Conservation (phyloP, 805 yeast species). For the Groenewaldozyma tartarivorans region DNA sequence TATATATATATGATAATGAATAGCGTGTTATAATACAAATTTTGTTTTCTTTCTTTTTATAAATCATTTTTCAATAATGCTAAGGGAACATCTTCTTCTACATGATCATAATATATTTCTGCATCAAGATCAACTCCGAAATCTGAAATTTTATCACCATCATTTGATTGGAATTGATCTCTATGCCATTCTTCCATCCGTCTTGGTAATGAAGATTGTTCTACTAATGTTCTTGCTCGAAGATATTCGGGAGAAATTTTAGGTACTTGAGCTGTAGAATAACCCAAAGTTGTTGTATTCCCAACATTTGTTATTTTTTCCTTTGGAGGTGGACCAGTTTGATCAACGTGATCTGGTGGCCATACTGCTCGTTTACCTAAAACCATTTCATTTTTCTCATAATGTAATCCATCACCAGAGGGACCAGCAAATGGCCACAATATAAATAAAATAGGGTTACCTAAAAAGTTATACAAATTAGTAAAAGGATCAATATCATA, state of each 20-base stretch:
- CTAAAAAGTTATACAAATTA: conserved; percentile 48
- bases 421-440: conserved; percentile 63
- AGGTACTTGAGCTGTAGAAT: conserved; percentile 5
- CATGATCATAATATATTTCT: background rate
- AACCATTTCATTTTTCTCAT: conserved; percentile 43
- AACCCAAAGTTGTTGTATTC: conserved; percentile 11
- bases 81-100: conserved; percentile 4
- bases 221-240: background rate
- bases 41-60: no score
- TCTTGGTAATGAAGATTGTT: background rate
- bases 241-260: conserved; percentile 6
- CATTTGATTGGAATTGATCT: conserved; percentile 57
- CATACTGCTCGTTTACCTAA: conserved; percentile 53
- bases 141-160: conserved; percentile 79
- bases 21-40: background rate
- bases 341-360: conserved; percentile 83
- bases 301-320: background rate
- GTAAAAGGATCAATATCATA: conserved; percentile 59
- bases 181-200: conserved; percentile 16
- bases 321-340: conserved; percentile 21
- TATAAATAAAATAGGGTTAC: conserved; percentile 50
- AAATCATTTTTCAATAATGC: conserved; percentile 1
- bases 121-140: conserved; percentile 66
- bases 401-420: conserved; percentile 47
- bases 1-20: background rate